These are phyloP conservation scores for Purpureocillium lavendulum DNA, from an alignment of 2,329 filamentous ascomycete species.

Conservation along the genomic window DNA sequence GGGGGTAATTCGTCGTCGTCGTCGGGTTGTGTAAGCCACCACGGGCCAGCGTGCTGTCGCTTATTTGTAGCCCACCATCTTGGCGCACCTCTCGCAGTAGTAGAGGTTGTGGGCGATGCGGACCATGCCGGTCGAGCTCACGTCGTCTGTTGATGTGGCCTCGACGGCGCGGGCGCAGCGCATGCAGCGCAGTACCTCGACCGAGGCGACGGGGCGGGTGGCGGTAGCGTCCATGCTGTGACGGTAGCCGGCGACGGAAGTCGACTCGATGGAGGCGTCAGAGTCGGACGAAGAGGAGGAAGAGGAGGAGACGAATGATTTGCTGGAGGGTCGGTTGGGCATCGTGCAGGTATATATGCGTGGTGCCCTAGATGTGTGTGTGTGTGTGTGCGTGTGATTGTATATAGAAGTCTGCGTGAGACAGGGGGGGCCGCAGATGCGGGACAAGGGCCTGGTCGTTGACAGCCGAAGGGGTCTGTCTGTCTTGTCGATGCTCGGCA, in stretches of 20 bases:
- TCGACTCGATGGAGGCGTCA: slow-evolving; percentile 25
- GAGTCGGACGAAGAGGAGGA: slow-evolving; percentile 29
- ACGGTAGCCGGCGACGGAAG: slow-evolving; percentile 22
- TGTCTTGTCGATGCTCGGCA: background rate
- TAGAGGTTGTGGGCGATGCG: slow-evolving; percentile 57
- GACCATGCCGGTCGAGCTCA: slow-evolving; percentile 52
- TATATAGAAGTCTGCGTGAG: background rate
- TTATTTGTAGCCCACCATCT: slow-evolving; percentile 56
- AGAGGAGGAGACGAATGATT: slow-evolving; percentile 14
- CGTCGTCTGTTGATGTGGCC: slow-evolving; percentile 52
- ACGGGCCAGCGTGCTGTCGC: slow-evolving; percentile 1
- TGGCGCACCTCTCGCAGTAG: slow-evolving; percentile 57
- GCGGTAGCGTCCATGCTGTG: slow-evolving; percentile 40
- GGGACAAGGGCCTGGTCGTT: background rate
- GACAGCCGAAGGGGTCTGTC: background rate
- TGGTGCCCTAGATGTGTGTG: background rate
- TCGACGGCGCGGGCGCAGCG: slow-evolving; percentile 53
- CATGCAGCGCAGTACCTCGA: slow-evolving; percentile 54
- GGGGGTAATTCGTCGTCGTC: too few relatives aligned
- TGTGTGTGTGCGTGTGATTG: background rate
- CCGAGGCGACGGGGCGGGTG: slow-evolving; percentile 37
- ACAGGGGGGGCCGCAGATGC: too few relatives aligned
- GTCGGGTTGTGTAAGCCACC: too few relatives aligned
- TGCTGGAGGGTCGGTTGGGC: slow-evolving; percentile 8
- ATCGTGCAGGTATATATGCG: slow-evolving; percentile 4